phyloP scores from a whole-genome alignment of 2,329 filamentous ascomycete species.

The Paecilomyces sp. region DNA sequence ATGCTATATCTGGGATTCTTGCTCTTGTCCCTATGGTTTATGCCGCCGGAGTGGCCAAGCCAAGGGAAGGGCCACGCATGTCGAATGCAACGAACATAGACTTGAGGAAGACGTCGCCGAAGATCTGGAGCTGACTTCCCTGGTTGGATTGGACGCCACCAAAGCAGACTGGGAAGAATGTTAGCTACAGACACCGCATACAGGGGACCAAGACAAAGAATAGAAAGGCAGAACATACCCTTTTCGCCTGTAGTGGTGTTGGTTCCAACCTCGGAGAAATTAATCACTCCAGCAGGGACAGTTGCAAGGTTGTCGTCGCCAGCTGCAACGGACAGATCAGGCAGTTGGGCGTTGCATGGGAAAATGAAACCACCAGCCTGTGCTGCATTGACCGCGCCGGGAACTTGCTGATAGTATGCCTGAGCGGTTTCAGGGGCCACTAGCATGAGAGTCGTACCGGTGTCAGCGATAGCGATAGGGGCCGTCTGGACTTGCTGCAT shows the following conservation, averaged over 20 bases:
- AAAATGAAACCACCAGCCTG: constrained; percentile 47
- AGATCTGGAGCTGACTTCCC: constrained; percentile 49
- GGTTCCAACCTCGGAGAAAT: constrained; percentile 46
- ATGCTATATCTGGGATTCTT: neutral
- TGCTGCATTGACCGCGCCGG: constrained; percentile 41
- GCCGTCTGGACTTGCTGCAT: constrained; percentile 25
- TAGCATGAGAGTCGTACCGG: constrained; percentile 61
- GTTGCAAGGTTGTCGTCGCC: constrained; percentile 43
- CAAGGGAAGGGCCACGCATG: constrained; percentile 40
- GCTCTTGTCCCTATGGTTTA: neutral
- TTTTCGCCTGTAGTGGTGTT: constrained; percentile 32
- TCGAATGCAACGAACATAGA: constrained; percentile 56
- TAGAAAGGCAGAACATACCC: constrained; percentile 24
- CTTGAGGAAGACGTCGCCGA: constrained; percentile 56
- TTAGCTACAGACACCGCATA: constrained; percentile 9
- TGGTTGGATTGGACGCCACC: constrained; percentile 55
- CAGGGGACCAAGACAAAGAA: neutral
- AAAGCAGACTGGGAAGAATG: constrained; percentile 40
- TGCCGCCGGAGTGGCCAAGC: constrained; percentile 41
- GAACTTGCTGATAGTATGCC: constrained; percentile 54
- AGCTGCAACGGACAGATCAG: constrained; percentile 50
- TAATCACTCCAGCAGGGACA: constrained; percentile 50
- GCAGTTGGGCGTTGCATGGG: constrained; percentile 48
- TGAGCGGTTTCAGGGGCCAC: constrained; percentile 49
- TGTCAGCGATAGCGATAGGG: constrained; percentile 55